phyloP scores from a whole-genome alignment of 2,329 filamentous ascomycete species.

The Pyrenophora tritici-repentis region DNA sequence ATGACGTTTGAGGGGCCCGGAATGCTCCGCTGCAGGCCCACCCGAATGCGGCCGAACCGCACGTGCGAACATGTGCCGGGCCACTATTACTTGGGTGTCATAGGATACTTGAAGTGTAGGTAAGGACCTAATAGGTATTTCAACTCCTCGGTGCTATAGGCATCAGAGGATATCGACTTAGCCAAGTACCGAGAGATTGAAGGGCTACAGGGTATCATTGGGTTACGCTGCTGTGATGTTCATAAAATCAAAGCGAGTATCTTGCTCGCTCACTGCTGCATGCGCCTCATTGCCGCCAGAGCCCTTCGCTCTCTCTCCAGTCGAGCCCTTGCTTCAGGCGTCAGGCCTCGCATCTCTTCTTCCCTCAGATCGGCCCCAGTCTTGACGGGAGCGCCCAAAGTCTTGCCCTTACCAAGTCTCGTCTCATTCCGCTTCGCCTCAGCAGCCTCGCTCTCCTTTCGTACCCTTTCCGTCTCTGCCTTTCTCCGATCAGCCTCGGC shows the following conservation, averaged over 20 bases:
- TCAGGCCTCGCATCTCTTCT: constrained; percentile 83
- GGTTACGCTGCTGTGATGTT: too few relatives aligned
- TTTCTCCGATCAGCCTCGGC: constrained; percentile 65
- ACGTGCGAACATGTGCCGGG: constrained; percentile 28
- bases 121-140: too few relatives aligned
- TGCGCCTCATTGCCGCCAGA: constrained; percentile 75
- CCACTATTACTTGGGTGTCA: too few relatives aligned
- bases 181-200: too few relatives aligned
- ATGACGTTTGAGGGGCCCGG: constrained; percentile 37
- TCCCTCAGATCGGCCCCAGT: constrained; percentile 80
- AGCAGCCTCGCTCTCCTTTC: constrained; percentile 58
- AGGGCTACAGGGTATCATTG: too few relatives aligned
- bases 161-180: too few relatives aligned
- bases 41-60: constrained; percentile 26
- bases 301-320: constrained; percentile 89
- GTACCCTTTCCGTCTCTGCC: constrained; percentile 74
- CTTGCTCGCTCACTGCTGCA: constrained; percentile 20
- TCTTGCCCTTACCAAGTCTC: constrained; percentile 53
- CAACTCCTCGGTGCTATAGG: too few relatives aligned
- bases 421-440: constrained; percentile 58
- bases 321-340: constrained; percentile 81
- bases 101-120: too few relatives aligned
- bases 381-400: constrained; percentile 67
- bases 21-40: constrained; percentile 26
- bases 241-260: too few relatives aligned